Conservation (phyloP, 306 rosid species). For the Fagus sylvatica region DNA sequence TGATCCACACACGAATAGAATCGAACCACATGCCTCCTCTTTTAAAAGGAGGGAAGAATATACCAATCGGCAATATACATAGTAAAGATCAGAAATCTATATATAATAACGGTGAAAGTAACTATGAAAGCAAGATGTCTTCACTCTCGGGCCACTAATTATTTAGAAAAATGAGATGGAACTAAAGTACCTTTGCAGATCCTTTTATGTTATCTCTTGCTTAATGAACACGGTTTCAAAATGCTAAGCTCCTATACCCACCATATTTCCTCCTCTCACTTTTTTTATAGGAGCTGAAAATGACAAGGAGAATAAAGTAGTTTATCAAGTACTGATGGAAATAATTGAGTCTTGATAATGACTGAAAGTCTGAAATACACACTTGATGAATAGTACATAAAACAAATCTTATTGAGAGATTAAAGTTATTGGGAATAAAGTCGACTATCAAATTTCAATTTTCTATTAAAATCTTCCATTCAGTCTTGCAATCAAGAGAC, state of each 20-base stretch:
- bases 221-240: conserved; percentile 36
- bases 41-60: no score
- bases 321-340: conserved; percentile 21
- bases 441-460: neutral
- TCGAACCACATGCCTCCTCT: no score
- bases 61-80: no score
- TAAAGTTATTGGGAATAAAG: neutral
- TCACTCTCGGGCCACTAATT: neutral
- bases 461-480: neutral
- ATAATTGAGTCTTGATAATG: conserved; percentile 26
- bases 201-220: conserved; percentile 40
- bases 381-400: neutral
- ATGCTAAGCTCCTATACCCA: conserved; percentile 33
- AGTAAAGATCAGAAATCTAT: no score
- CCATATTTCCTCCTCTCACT: conserved; percentile 22
- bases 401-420: neutral
- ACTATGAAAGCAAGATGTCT: neutral
- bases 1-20: no score
- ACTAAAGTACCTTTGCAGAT: conserved; percentile 2
- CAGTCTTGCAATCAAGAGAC: neutral
- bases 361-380: conserved; percentile 6
- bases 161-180: neutral
- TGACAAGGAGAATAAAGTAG: conserved; percentile 34
- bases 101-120: neutral
- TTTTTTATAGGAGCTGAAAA: conserved; percentile 23